phyloP scores from a whole-genome alignment of 2,329 filamentous ascomycete genomes.

The Aspergillus brunneoviolaceus region DNA sequence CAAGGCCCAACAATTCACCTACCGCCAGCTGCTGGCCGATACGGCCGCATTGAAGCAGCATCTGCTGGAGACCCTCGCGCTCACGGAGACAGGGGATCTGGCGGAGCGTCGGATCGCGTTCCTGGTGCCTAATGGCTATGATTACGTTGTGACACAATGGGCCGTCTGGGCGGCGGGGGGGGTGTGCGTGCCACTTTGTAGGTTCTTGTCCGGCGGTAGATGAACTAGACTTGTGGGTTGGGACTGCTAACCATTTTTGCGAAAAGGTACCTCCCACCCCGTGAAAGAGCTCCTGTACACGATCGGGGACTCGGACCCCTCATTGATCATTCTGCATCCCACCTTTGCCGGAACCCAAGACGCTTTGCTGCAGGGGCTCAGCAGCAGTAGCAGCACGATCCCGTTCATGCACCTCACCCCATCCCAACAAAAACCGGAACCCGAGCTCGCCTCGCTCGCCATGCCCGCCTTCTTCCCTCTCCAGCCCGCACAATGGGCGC shows the following conservation, averaged over 20 bases:
- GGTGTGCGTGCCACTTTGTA: conserved; percentile 47
- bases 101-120: conserved; percentile 42
- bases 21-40: conserved; percentile 42
- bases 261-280: conserved; percentile 42
- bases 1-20: conserved; percentile 43
- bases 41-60: conserved; percentile 35
- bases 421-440: conserved; percentile 22
- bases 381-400: conserved; percentile 23
- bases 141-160: conserved; percentile 46
- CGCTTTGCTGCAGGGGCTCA: conserved; percentile 26
- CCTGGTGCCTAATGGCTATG: conserved; percentile 42
- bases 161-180: conserved; percentile 47
- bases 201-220: conserved; percentile 9
- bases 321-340: conserved; percentile 43
- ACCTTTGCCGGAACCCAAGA: conserved; percentile 36
- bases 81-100: conserved; percentile 28
- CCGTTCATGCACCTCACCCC: conserved; percentile 32
- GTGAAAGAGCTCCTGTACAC: conserved; percentile 44
- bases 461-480: conserved; percentile 35
- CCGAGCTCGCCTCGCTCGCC: conserved; percentile 1
- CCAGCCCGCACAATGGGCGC: conserved; percentile 12
- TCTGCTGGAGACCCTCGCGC: conserved; percentile 34
- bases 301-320: conserved; percentile 44
- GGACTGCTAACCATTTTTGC: neutral
- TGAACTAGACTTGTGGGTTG: neutral